phyloP scores from a whole-genome alignment of 495 filamentous ascomycete genomes.

The Trichoderma erinaceum region DNA sequence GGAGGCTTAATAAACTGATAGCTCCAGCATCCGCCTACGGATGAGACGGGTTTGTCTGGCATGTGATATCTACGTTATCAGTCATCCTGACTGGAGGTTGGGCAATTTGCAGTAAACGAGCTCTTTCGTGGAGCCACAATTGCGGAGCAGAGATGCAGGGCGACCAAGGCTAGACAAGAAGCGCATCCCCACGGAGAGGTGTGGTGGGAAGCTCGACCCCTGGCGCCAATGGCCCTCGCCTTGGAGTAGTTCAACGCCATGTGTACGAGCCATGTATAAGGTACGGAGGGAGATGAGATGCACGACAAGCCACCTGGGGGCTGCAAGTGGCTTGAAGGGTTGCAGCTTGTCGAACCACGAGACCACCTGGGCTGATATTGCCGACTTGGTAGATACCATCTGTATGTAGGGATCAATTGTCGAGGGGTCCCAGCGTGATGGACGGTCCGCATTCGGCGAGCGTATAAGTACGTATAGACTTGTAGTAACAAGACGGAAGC shows the following conservation, averaged over 20 bases:
- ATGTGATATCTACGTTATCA: conserved; percentile 9
- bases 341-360: conserved; percentile 11
- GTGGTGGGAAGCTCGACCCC: background rate
- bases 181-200: background rate
- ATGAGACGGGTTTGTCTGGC: background rate
- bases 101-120: conserved; percentile 9
- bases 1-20: background rate
- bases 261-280: background rate
- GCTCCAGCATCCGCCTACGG: background rate
- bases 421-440: background rate
- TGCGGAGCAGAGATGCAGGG: conserved; percentile 11
- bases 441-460: background rate
- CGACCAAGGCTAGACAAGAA: background rate
- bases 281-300: background rate
- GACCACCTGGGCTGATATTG: conserved; percentile 8
- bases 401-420: background rate
- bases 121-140: background rate
- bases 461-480: too few relatives aligned
- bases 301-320: background rate
- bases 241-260: background rate
- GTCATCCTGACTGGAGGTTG: conserved; percentile 4
- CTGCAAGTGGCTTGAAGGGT: conserved; percentile 11
- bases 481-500: background rate
- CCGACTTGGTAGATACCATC: background rate
- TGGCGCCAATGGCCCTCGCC: background rate